Evolutionary conservation across 1,284 basidiomycete species (phyloP).

Genomic region (Malassezia globosa): DNA sequence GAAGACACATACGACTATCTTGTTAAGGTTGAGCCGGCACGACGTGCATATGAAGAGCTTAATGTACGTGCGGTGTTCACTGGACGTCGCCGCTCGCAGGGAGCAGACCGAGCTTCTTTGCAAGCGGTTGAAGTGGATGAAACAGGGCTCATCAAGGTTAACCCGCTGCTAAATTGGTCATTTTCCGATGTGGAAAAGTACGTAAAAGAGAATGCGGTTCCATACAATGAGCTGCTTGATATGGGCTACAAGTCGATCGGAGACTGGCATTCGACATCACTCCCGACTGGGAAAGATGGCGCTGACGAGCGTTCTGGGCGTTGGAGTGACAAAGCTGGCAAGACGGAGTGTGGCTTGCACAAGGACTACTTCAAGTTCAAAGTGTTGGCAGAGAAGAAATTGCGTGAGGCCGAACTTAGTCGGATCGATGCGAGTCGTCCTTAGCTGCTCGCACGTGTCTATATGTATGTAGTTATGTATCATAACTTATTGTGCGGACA

Average conservation of each 20-base stretch:
- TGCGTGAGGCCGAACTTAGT: slow-evolving; percentile 35
- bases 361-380: slow-evolving; percentile 45
- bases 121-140: slow-evolving; percentile 81
- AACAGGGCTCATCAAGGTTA: slow-evolving; percentile 85
- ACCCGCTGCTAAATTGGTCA: slow-evolving; percentile 82
- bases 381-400: slow-evolving; percentile 37
- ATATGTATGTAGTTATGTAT: neutral
- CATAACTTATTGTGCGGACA: neutral
- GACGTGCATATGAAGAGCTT: slow-evolving; percentile 71
- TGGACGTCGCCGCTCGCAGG: slow-evolving; percentile 81
- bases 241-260: slow-evolving; percentile 89
- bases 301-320: slow-evolving; percentile 78
- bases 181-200: slow-evolving; percentile 79
- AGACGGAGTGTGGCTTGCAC: slow-evolving; percentile 92
- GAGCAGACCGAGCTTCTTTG: slow-evolving; percentile 69
- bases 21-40: slow-evolving; percentile 91
- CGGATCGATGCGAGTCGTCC: slow-evolving; percentile 26
- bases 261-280: slow-evolving; percentile 85
- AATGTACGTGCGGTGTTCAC: slow-evolving; percentile 82
- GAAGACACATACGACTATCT: slow-evolving; percentile 81
- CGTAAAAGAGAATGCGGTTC: slow-evolving; percentile 69
- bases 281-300: slow-evolving; percentile 50
- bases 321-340: slow-evolving; percentile 73
- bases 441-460: neutral
- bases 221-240: slow-evolving; percentile 74